A percentile compares a stretch with the other conserved stretches of the same genome.
Evolutionary conservation across 805 yeast species (phyloP).

Genomic region (Saccharomyces cerevisiae): DNA sequence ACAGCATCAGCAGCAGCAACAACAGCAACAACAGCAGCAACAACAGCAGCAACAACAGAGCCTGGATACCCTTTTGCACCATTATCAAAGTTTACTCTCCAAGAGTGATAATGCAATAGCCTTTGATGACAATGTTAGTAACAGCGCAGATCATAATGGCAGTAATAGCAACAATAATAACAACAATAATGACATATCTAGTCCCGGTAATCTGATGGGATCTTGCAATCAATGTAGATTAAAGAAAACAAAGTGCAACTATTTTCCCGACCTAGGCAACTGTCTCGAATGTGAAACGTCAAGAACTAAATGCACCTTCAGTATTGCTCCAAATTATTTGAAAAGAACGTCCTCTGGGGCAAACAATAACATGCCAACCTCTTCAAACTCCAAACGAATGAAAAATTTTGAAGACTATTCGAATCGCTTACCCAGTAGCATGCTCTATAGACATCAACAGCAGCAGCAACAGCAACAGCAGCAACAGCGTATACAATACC

Average conservation of each 20-base stretch:
- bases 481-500: slow-evolving; percentile 50
- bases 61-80: slow-evolving; percentile 23
- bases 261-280: slow-evolving; percentile 50
- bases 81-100: slow-evolving; percentile 23
- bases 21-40: not conserved
- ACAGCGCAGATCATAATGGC: slow-evolving; percentile 1
- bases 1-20: not conserved
- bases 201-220: slow-evolving; percentile 8
- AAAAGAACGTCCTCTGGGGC: not conserved
- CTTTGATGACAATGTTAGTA: not conserved
- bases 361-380: not conserved
- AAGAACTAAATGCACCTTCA: slow-evolving; percentile 66
- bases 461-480: slow-evolving; percentile 7
- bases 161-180: not conserved
- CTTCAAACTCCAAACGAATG: not conserved
- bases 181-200: slow-evolving; percentile 6
- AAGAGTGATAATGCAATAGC: slow-evolving; percentile 6
- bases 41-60: slow-evolving; percentile 10
- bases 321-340: slow-evolving; percentile 7
- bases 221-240: slow-evolving; percentile 86
- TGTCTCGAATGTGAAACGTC: slow-evolving; percentile 75
- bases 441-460: not conserved
- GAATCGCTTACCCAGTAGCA: slow-evolving; percentile 1
- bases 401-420: not conserved
- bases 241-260: slow-evolving; percentile 70